A percentile compares a stretch with the other conserved stretches of the same genome.
phyloP scores from a whole-genome alignment of 352 stramenopile genomes.

The Globisporangium okanoganense region DNA sequence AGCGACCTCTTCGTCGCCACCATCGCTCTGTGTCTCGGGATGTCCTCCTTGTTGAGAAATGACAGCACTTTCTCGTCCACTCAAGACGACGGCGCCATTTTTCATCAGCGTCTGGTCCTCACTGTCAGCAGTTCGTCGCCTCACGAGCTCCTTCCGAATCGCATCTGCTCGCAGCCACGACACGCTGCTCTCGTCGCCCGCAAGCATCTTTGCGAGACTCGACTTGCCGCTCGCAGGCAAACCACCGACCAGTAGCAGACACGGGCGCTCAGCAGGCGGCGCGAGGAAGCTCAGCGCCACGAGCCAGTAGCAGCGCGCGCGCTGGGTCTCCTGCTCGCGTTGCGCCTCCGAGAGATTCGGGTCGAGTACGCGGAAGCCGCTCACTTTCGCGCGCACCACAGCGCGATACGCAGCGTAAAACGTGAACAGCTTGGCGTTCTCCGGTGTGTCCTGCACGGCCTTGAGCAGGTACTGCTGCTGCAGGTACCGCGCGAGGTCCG shows the following conservation, averaged over 20 bases:
- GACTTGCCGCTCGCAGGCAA: slow-evolving; percentile 67
- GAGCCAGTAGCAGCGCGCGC: slow-evolving; percentile 58
- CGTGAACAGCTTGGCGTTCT: slow-evolving; percentile 40
- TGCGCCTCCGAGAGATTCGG: slow-evolving; percentile 33
- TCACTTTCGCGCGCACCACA: slow-evolving; percentile 68
- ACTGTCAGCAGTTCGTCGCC: not conserved
- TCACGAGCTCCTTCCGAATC: slow-evolving; percentile 58
- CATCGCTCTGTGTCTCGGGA: not conserved
- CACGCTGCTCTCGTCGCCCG: slow-evolving; percentile 31
- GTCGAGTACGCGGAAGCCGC: slow-evolving; percentile 59
- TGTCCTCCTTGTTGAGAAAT: slow-evolving; percentile 2
- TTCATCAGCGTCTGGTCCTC: not conserved
- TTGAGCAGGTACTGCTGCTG: slow-evolving; percentile 53
- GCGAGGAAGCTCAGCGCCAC: slow-evolving; percentile 55
- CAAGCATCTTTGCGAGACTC: slow-evolving; percentile 49
- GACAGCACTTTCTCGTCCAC: not conserved
- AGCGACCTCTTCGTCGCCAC: slow-evolving; percentile 8
- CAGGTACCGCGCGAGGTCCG: slow-evolving; percentile 46
- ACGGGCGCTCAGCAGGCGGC: slow-evolving; percentile 34
- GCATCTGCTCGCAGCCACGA: slow-evolving; percentile 59
- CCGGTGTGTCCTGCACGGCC: slow-evolving; percentile 40
- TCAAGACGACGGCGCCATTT: not conserved
- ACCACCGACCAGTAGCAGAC: slow-evolving; percentile 50
- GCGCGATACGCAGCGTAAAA: slow-evolving; percentile 71
- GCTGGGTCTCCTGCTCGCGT: slow-evolving; percentile 34